phyloP scores from a whole-genome alignment of 768 basidiomycete species.

The Scleroderma citrinum region DNA sequence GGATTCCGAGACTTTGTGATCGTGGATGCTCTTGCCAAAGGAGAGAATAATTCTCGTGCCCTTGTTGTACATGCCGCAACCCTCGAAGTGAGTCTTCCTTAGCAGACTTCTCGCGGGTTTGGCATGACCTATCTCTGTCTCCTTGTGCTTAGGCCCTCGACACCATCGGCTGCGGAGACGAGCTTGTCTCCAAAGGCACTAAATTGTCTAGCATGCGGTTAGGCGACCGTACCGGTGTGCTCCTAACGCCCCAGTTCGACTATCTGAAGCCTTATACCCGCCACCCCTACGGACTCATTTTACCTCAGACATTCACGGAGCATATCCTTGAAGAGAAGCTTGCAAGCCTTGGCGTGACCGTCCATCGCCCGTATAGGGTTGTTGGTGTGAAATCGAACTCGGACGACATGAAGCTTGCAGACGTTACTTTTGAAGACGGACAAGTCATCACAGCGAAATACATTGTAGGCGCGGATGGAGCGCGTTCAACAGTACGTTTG shows the following conservation, averaged over 20 bases:
- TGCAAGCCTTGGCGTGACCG: conserved; percentile 24
- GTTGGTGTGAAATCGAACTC: conserved; percentile 30
- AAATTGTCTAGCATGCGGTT: conserved; percentile 23
- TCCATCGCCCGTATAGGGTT: conserved; percentile 36
- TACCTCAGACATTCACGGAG: no score
- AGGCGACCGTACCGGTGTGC: conserved; percentile 23
- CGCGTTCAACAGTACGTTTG: conserved; percentile 37
- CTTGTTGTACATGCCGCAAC: conserved; percentile 46
- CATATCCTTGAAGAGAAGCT: conserved; percentile 33
- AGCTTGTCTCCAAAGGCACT: conserved; percentile 33
- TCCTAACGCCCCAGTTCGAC: conserved; percentile 28
- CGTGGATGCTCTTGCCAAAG: conserved; percentile 34
- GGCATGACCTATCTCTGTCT: no score
- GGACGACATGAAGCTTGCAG: conserved; percentile 23
- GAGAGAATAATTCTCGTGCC: conserved; percentile 38
- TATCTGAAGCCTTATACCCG: conserved; percentile 36
- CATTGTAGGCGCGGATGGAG: conserved; percentile 48
- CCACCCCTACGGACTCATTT: conserved; percentile 37
- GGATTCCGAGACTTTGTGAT: conserved; percentile 38
- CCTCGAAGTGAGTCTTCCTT: conserved; percentile 38
- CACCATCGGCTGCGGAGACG: conserved; percentile 36
- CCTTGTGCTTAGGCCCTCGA: conserved; percentile 42
- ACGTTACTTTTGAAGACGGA: conserved; percentile 45
- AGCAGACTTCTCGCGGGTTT: no score
- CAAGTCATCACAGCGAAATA: conserved; percentile 38